A percentile compares a stretch with the other conserved stretches of the same genome.
These are phyloP conservation scores for Curvularia spicifera DNA, from an alignment of 2,329 filamentous ascomycete species.

Conservation along the genomic window DNA sequence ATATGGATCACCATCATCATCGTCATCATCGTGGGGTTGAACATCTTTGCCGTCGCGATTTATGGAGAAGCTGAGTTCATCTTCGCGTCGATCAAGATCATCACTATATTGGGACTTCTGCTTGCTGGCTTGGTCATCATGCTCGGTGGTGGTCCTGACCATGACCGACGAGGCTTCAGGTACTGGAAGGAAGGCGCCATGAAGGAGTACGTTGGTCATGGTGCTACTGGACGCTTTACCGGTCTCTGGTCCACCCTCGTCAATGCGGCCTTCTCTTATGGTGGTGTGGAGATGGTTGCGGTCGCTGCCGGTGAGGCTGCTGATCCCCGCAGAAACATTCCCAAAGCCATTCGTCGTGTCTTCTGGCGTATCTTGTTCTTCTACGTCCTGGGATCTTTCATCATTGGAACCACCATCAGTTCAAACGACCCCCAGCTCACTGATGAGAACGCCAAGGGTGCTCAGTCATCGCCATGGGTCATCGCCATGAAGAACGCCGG, in stretches of 20 bases:
- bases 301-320: constrained; percentile 47
- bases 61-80: constrained; percentile 57
- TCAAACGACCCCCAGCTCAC: constrained; percentile 59
- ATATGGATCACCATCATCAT: constrained; percentile 48
- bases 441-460: constrained; percentile 50
- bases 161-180: constrained; percentile 61
- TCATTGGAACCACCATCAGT: constrained; percentile 67
- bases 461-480: constrained; percentile 54
- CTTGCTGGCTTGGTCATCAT: constrained; percentile 42
- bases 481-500: constrained; percentile 73
- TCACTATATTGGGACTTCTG: constrained; percentile 45
- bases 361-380: constrained; percentile 64
- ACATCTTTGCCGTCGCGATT: constrained; percentile 47
- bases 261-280: constrained; percentile 57
- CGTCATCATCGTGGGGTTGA: constrained; percentile 42
- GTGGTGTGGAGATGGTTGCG: constrained; percentile 48
- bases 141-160: constrained; percentile 46
- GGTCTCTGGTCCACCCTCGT: constrained; percentile 63
- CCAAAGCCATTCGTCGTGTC: constrained; percentile 61
- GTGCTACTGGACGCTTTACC: constrained; percentile 67
- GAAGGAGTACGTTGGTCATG: constrained; percentile 58
- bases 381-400: constrained; percentile 59
- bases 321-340: constrained; percentile 53
- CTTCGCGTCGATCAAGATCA: constrained; percentile 59
- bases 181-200: constrained; percentile 72